These are phyloP conservation scores for Pulveroboletus sp. DNA, from an alignment of 768 basidiomycete species.

Conservation along the genomic window DNA sequence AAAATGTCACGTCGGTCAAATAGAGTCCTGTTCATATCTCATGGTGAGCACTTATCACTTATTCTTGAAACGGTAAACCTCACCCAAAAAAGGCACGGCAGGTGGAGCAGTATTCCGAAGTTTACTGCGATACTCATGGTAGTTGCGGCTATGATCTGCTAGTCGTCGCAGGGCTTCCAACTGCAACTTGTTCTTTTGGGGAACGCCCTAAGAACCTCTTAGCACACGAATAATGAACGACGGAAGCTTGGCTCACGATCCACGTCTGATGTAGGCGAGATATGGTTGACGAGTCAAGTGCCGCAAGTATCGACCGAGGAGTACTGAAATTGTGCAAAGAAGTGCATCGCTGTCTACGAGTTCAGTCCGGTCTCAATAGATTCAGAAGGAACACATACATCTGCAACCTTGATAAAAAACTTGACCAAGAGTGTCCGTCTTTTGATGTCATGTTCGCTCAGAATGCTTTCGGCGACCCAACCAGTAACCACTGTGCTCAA, in stretches of 20 bases:
- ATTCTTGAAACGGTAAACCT: conserved; percentile 14
- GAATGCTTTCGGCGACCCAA: conserved; percentile 93
- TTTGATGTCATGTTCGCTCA: conserved; percentile 88
- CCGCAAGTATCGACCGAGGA: conserved; percentile 87
- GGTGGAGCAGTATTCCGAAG: conserved; percentile 89
- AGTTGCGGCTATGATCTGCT: conserved; percentile 89
- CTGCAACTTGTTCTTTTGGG: conserved; percentile 79
- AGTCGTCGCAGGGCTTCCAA: conserved; percentile 80
- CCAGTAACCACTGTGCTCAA: conserved; percentile 93
- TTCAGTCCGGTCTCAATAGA: conserved; percentile 8
- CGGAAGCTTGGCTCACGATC: conserved; percentile 57
- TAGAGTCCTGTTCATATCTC: conserved; percentile 58
- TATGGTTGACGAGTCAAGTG: conserved; percentile 94
- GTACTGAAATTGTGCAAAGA: conserved; percentile 88
- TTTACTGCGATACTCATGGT: conserved; percentile 84
- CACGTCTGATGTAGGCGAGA: conserved; percentile 90
- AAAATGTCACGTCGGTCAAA: conserved; percentile 92
- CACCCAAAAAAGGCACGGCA: conserved; percentile 93
- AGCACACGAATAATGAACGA: neutral
- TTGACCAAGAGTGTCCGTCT: conserved; percentile 76
- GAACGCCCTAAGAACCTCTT: conserved; percentile 57
- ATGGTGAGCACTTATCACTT: conserved; percentile 7
- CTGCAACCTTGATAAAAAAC: conserved; percentile 91
- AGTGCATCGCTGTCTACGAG: conserved; percentile 67
- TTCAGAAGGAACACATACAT: conserved; percentile 52